These are phyloP conservation scores for Ophiostoma sp. DNA, from an alignment of 2,329 filamentous ascomycete genomes.

Conservation along the genomic window DNA sequence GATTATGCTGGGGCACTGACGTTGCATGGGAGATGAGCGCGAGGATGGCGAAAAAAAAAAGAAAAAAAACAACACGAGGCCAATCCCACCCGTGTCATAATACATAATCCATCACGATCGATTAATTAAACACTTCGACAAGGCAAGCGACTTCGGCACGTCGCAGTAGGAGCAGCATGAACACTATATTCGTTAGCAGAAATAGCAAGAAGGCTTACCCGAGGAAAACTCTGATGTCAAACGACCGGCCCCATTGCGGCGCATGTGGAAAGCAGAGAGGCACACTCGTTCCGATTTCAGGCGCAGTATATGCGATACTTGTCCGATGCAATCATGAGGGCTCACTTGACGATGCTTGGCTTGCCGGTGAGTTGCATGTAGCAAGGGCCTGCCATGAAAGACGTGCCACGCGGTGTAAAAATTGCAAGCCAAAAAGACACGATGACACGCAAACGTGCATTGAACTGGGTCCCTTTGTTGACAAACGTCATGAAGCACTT, in stretches of 20 bases:
- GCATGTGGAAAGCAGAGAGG: background rate
- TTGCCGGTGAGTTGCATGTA: background rate
- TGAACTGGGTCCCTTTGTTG: background rate
- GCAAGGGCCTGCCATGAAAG: background rate
- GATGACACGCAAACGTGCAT: slow-evolving; percentile 7
- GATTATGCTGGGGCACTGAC: background rate
- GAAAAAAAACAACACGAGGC: background rate
- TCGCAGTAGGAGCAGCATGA: background rate
- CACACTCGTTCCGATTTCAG: background rate
- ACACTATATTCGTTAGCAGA: background rate
- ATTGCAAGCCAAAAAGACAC: background rate
- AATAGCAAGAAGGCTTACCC: background rate
- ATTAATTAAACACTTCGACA: background rate
- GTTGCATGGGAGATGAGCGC: slow-evolving; percentile 4
- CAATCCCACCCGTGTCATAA: background rate
- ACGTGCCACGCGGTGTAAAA: background rate
- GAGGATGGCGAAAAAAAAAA: background rate
- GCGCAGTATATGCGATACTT: slow-evolving; percentile 2
- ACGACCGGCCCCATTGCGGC: background rate
- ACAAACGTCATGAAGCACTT: background rate
- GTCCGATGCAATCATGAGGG: background rate
- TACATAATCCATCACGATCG: background rate
- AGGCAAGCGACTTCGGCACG: slow-evolving; percentile 8
- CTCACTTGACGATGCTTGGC: background rate
- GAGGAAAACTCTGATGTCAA: background rate